Conservation (phyloP, 352 stramenopile genomes). For the Pythium biforme region DNA sequence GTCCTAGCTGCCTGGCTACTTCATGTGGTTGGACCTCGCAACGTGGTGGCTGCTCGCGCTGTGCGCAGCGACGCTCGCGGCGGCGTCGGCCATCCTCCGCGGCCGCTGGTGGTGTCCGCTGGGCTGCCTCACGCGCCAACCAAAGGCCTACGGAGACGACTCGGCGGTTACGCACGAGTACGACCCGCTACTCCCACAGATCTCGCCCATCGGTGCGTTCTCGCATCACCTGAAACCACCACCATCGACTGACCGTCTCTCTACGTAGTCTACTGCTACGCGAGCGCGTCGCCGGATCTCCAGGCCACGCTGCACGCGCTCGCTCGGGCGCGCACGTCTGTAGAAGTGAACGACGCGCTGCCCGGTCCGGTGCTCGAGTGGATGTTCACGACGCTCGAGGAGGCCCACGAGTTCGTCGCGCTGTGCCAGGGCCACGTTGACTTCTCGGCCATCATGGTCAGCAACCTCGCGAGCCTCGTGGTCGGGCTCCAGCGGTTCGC, state of each 20-base stretch:
- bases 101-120: constrained; percentile 18
- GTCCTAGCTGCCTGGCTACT: neutral
- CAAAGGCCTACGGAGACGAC: constrained; percentile 20
- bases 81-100: neutral
- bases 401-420: constrained; percentile 64
- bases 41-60: constrained; percentile 9
- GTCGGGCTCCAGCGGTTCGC: constrained; percentile 56
- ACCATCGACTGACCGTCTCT: no score
- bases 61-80: constrained; percentile 4
- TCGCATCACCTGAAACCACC: no score
- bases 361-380: constrained; percentile 22
- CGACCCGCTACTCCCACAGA: constrained; percentile 14
- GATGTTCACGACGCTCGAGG: constrained; percentile 28
- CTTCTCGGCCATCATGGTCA: constrained; percentile 36
- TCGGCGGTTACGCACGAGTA: constrained; percentile 5
- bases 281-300: constrained; percentile 9
- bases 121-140: constrained; percentile 18
- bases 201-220: constrained; percentile 19
- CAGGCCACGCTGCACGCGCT: constrained; percentile 10
- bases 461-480: constrained; percentile 52
- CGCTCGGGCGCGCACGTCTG: constrained; percentile 11
- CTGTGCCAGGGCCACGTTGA: constrained; percentile 50
- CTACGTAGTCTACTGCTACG: constrained; percentile 18
- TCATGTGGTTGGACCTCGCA: neutral
- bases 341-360: constrained; percentile 21